Base-by-base conservation (phyloP, 2,329 filamentous ascomycete genomes). In the Coniochaeta hoffmannii region DNA sequence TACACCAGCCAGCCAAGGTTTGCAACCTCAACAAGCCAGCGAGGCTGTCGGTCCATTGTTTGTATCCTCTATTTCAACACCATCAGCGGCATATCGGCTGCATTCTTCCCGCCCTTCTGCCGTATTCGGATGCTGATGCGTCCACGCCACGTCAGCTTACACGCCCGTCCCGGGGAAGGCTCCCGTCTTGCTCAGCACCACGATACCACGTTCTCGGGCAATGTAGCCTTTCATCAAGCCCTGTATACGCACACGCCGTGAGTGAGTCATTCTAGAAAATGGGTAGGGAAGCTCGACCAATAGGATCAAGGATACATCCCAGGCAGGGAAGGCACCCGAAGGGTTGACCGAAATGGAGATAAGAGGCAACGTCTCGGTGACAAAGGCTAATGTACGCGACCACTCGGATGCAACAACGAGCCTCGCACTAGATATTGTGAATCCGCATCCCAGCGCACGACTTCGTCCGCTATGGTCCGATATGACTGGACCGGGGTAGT, bases 141-240 rank as follows among this genome's bases (percentile, higher is more conserved):
- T 49, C 17, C 46, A 35, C 50, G 54, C 41, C 53, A 30, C 38
- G 22, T 14, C 15, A n/a, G 12, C 38, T 56, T 50, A 87, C 50
- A 87, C 73, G 17, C 89, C 89, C 24, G 95, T 97, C 24, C 92
- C 92, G 0, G 95, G 94, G 66, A 99, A 99, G 2, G 94, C 93
- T 38, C 89, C 90, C 57, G 82, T 88, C 71, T 97, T 97, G 70
- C 90, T 97, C 56, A 99, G 74, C 19, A 99, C 94, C 28, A 99
- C 88, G 62, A 92, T 92, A 32, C 88, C 88, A 62, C 89, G 85
- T 63, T 96, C 92, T 55, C 93, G 87, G 31, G 93, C 87, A 62
- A 99, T 99, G 72, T 99, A 99, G 38, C 95, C 94, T 73, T 97
- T 99, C 89, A 99, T 96, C 24, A 94, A 78, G 57, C 88, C 89